phyloP scores from a whole-genome alignment of 2,329 filamentous ascomycete species.

The Scytalidium lignicola region DNA sequence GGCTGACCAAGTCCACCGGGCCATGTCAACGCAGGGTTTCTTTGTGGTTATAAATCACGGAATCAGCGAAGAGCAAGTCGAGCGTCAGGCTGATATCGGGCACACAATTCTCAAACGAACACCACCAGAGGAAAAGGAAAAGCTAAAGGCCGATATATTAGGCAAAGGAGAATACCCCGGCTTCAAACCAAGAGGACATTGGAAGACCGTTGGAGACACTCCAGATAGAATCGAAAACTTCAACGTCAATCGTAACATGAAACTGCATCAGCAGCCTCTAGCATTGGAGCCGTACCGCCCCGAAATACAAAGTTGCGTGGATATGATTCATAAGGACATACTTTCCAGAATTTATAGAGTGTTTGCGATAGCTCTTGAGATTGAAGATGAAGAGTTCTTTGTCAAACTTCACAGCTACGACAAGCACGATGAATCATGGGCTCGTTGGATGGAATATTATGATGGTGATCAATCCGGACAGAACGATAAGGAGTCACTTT shows the following conservation, averaged over 20 bases:
- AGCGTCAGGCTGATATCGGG: conserved; percentile 17
- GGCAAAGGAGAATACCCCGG: not conserved
- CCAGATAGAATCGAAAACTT: not conserved
- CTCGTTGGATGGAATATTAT: conserved; percentile 19
- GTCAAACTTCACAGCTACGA: not conserved
- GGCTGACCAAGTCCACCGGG: conserved; percentile 5
- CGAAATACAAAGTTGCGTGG: not conserved
- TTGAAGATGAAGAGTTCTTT: conserved; percentile 26
- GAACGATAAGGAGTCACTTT: conserved; percentile 29
- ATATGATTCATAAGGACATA: not conserved
- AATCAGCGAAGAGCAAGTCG: conserved; percentile 36
- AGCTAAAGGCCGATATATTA: not conserved
- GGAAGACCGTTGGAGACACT: not conserved
- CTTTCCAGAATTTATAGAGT: conserved; percentile 31
- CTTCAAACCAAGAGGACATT: not conserved
- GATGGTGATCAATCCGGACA: conserved; percentile 33
- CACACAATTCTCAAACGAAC: not conserved
- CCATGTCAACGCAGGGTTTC: conserved; percentile 46
- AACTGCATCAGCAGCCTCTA: conserved; percentile 6
- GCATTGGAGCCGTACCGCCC: not conserved
- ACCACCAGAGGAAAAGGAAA: not conserved
- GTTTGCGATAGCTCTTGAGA: conserved; percentile 33
- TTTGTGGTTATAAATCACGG: conserved; percentile 51
- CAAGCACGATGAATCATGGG: not conserved
- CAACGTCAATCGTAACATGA: not conserved